These are phyloP conservation scores for Atractiella rhizophila DNA, from an alignment of 768 basidiomycete genomes.

Conservation along the genomic window DNA sequence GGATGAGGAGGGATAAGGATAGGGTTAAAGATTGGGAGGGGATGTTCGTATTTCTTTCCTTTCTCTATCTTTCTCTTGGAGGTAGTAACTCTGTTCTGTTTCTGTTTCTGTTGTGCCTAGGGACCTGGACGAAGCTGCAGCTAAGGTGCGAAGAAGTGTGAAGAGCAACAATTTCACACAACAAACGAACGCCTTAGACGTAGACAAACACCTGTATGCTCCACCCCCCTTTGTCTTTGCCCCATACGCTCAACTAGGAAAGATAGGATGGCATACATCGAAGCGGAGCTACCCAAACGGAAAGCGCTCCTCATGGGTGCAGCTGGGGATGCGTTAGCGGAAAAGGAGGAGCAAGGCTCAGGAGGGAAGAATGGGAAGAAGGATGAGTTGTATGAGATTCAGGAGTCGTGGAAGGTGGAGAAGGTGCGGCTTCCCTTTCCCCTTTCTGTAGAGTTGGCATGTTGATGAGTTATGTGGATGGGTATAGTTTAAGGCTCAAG, in stretches of 20 bases:
- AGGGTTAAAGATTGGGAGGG: no score
- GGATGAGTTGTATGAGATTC: constrained; percentile 52
- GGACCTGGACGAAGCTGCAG: constrained; percentile 6
- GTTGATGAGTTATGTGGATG: constrained; percentile 6
- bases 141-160: constrained; percentile 14
- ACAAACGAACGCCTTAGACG: constrained; percentile 82
- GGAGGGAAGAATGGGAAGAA: no score
- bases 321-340: constrained; percentile 25
- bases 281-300: constrained; percentile 62
- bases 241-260: no score
- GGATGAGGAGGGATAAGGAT: no score
- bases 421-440: constrained; percentile 15
- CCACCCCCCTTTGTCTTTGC: no score
- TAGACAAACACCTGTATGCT: constrained; percentile 99
- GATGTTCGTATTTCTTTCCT: no score
- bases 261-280: constrained; percentile 98
- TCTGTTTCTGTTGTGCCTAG: no score
- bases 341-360: constrained; percentile 9
- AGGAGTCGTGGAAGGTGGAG: constrained; percentile 27
- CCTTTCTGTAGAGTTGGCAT: neutral
- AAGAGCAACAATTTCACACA: constrained; percentile 70
- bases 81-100: no score
- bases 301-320: constrained; percentile 30
- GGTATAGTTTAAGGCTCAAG: no score
- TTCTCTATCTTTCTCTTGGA: no score